Evolutionary conservation across 306 rosid genomes (phyloP).

Genomic region (Glycine tomentella): DNA sequence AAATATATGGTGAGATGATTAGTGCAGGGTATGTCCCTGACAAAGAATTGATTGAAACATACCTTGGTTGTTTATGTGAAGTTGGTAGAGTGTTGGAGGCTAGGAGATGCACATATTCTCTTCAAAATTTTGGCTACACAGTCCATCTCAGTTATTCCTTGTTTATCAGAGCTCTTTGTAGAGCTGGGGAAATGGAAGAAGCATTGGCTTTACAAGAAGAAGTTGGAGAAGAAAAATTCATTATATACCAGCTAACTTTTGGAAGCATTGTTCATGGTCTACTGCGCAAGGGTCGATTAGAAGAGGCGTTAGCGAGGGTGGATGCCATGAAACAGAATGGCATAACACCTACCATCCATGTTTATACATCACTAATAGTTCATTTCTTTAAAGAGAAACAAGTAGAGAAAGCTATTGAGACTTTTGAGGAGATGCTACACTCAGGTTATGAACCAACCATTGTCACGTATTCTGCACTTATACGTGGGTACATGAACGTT

Average conservation of each 20-base stretch:
- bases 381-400: conserved; percentile 73
- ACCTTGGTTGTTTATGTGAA: conserved; percentile 80
- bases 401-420: conserved; percentile 62
- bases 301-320: conserved; percentile 76
- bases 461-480: conserved; percentile 75
- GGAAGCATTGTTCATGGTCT: conserved; percentile 91
- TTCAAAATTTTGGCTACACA: conserved; percentile 60
- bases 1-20: conserved; percentile 69
- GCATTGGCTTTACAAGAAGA: conserved; percentile 65
- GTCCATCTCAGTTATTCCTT: conserved; percentile 65
- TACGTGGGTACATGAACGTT: conserved; percentile 76
- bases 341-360: conserved; percentile 69
- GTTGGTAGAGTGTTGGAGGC: conserved; percentile 67
- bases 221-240: conserved; percentile 53
- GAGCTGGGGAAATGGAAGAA: conserved; percentile 74
- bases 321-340: conserved; percentile 74
- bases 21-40: conserved; percentile 64
- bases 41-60: conserved; percentile 74
- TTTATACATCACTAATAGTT: conserved; percentile 79
- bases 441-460: conserved; percentile 74
- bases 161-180: conserved; percentile 77
- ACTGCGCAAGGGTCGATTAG: conserved; percentile 59
- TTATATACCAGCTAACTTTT: conserved; percentile 62
- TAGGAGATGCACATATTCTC: conserved; percentile 67
- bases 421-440: conserved; percentile 64